Conservation (phyloP, 2,329 filamentous ascomycete genomes). For the Blumeriella jaapii region DNA sequence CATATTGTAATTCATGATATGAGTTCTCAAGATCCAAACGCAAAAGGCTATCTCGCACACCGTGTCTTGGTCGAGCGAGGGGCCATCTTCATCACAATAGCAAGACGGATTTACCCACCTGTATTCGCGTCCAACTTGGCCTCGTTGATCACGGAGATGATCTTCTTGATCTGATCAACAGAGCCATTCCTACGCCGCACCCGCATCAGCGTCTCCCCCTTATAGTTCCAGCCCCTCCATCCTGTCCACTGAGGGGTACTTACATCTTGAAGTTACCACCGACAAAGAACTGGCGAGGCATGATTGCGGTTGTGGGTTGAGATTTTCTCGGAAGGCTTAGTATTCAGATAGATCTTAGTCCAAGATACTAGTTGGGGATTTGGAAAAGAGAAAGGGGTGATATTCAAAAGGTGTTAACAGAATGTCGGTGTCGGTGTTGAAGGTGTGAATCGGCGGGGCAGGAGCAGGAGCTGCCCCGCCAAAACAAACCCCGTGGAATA, state of each 20-base stretch:
- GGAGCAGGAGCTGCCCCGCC: too few species aligned
- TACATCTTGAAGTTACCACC: conserved; percentile 99
- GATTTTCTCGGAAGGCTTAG: too few species aligned
- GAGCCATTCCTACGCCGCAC: conserved; percentile 70
- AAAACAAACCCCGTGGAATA: too few species aligned
- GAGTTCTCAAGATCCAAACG: not conserved
- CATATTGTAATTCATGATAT: not conserved
- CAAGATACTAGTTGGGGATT: too few species aligned
- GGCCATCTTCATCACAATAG: conserved; percentile 1
- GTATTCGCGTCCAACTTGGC: conserved; percentile 67
- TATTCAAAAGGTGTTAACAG: too few species aligned
- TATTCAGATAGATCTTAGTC: too few species aligned
- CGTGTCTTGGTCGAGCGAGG: conserved; percentile 5
- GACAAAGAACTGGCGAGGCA: conserved; percentile 95
- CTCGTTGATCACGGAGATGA: conserved; percentile 80
- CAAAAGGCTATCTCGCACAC: not conserved
- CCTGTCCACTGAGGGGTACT: conserved; percentile 27
- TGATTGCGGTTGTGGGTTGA: conserved; percentile 31
- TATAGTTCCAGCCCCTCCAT: conserved; percentile 2
- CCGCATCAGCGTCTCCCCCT: conserved; percentile 11
- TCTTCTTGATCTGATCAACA: conserved; percentile 76
- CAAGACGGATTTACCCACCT: conserved; percentile 39
- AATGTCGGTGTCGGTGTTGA: too few species aligned
- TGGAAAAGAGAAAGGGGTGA: too few species aligned
- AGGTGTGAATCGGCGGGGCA: too few species aligned